phyloP scores from a whole-genome alignment of 2,329 filamentous ascomycete genomes.

The Paraphaeosphaeria sporulosa region DNA sequence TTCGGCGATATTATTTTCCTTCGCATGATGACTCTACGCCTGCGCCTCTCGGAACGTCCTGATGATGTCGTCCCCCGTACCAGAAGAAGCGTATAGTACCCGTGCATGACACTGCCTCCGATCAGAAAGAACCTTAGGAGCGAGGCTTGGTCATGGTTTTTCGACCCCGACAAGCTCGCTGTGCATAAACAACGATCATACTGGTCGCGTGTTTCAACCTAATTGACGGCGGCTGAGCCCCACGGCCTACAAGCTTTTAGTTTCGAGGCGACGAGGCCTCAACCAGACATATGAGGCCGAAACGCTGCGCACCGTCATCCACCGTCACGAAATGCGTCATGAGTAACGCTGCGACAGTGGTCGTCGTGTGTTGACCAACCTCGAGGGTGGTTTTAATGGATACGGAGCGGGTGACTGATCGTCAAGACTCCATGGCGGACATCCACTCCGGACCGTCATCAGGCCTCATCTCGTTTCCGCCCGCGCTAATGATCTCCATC shows the following conservation, averaged over 20 bases:
- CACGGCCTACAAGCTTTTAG: conserved; percentile 6
- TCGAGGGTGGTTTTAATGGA: neutral
- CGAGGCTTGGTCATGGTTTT: neutral
- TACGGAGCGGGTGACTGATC: conserved; percentile 3
- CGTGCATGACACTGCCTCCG: neutral
- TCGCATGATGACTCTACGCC: neutral
- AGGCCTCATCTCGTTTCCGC: conserved; percentile 2
- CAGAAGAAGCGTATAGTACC: neutral
- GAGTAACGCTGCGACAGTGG: neutral
- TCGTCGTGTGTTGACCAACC: neutral
- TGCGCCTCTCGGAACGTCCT: neutral
- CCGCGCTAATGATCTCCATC: conserved; percentile 2
- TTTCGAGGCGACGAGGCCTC: conserved; percentile 8
- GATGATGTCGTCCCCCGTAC: neutral
- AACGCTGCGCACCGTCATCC: neutral
- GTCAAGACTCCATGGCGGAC: neutral
- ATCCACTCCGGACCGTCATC: neutral
- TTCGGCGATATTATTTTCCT: neutral
- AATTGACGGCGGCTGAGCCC: conserved; percentile 8
- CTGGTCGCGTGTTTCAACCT: conserved; percentile 13
- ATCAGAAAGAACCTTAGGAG: neutral
- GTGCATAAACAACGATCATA: conserved; percentile 10
- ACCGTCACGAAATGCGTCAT: neutral
- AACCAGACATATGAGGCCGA: neutral
- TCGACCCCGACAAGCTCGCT: conserved; percentile 1